These are phyloP conservation scores for Pythium folliculosum DNA, from an alignment of 352 stramenopile genomes.

Conservation along the genomic window DNA sequence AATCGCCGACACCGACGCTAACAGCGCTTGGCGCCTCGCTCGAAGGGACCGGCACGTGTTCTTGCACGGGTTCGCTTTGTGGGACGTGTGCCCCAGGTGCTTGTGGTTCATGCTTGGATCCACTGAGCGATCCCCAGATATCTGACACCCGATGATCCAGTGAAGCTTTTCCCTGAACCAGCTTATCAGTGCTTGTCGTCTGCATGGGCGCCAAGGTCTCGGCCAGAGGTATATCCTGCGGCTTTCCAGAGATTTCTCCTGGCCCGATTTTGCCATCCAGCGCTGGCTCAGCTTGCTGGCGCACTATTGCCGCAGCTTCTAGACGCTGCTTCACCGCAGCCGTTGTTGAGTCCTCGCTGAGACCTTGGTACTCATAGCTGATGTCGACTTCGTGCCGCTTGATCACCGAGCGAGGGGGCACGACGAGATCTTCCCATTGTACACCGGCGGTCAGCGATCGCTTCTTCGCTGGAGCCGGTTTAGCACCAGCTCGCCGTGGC, in stretches of 20 bases:
- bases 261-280: background rate
- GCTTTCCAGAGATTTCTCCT: too few relatives aligned
- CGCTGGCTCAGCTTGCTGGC: too few relatives aligned
- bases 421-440: conserved; percentile 42
- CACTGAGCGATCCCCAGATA: too few relatives aligned
- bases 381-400: conserved; percentile 11
- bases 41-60: background rate
- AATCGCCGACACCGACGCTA: background rate
- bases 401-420: conserved; percentile 33
- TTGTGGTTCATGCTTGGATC: too few relatives aligned
- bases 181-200: too few relatives aligned
- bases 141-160: too few relatives aligned
- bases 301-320: background rate
- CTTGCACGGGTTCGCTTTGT: background rate
- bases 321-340: too few relatives aligned
- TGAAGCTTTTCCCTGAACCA: too few relatives aligned
- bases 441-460: conserved; percentile 12
- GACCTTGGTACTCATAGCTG: background rate
- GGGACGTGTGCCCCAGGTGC: background rate
- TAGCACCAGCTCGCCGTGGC: background rate
- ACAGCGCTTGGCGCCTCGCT: background rate
- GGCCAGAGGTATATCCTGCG: too few relatives aligned
- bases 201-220: too few relatives aligned
- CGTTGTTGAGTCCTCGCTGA: background rate
- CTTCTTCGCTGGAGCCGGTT: background rate